These are phyloP conservation scores for Diphasiastrum complanatum DNA, from an alignment of 83 land plant genomes.

Conservation along the genomic window DNA sequence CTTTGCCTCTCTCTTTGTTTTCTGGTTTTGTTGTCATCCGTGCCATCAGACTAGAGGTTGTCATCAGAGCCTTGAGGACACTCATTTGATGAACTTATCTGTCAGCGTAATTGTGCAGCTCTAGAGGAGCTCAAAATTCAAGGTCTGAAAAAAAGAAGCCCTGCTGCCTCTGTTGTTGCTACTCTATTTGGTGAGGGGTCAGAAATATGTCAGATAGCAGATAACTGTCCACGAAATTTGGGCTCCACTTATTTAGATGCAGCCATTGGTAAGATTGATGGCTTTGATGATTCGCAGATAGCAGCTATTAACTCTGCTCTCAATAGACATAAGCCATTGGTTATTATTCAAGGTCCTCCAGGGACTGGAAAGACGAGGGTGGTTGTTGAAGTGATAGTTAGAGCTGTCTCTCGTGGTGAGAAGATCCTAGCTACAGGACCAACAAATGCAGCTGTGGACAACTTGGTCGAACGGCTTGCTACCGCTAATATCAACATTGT, in stretches of 20 bases:
- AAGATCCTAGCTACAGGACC: slow-evolving; percentile 81
- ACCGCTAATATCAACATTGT: slow-evolving; percentile 49
- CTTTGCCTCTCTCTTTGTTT: neutral
- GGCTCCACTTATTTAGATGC: slow-evolving; percentile 5
- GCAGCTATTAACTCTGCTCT: slow-evolving; percentile 55
- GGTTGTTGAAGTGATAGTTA: slow-evolving; percentile 51
- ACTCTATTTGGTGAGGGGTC: slow-evolving; percentile 73
- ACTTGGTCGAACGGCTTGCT: slow-evolving; percentile 74
- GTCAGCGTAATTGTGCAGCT: slow-evolving; percentile 89
- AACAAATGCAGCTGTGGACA: slow-evolving; percentile 89
- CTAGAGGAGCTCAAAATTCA: slow-evolving; percentile 70
- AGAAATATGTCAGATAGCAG: slow-evolving; percentile 48
- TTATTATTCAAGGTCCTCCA: slow-evolving; percentile 82
- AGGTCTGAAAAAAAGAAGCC: slow-evolving; percentile 68
- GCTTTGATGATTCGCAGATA: slow-evolving; percentile 58
- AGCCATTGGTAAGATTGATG: slow-evolving; percentile 8
- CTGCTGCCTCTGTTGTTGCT: slow-evolving; percentile 64
- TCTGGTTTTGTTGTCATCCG: neutral
- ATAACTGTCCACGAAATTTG: slow-evolving; percentile 34
- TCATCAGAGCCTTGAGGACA: neutral
- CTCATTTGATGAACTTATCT: neutral
- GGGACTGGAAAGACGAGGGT: slow-evolving; percentile 87
- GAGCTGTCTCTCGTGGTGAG: slow-evolving; percentile 64
- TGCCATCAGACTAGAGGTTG: neutral
- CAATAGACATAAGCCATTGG: slow-evolving; percentile 55